Base-by-base conservation (phyloP, 345 rosid species). In the Hibiscus trionum region DNA sequence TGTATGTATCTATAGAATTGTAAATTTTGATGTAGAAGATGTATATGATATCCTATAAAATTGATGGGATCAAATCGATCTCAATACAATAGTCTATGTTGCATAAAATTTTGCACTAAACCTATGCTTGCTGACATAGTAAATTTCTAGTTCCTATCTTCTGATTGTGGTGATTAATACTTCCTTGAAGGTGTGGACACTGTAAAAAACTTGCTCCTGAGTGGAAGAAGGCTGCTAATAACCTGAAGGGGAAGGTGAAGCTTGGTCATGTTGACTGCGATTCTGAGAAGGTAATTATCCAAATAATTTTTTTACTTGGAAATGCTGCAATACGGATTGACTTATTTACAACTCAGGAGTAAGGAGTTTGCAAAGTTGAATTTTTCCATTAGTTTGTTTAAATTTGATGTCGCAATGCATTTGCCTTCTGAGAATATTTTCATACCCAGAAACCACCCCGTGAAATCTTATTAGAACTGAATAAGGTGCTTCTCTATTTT, bases 121-220 rank as follows among this genome's bases (percentile, higher is more conserved):
- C 17, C 29, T 19, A 55, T 2, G n/a, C 3, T 31, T 52, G 29
- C 61, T 17, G 14, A 63, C 53, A 63, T 19, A 16, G n/a, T 33
- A 21, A 27, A 15, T 7, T 66, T 70, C 9, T 42, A 63, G 24
- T 59, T 9, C 33, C 57, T 12, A 69, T 31, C 7, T 24, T 52
- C 44, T 64, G 56, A 37, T 31, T 67, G 29, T 24, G n/a, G 49
- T 71, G 70, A 68, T 71, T 63, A 73, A 33, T 31, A 33, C 33
- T 66, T 70, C 74, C 73, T 77, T 66, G 26, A 81, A 93, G 98
- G 97, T 94, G 97, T 73, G 96, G 98, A 63, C 97, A 94, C 79
- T 94, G 98, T 80, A 94, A 94, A 73, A 94, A 82, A 84, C 84
- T 94, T 61, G 97, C 97, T 73, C 97, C 96, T 61, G 98, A 94